These are phyloP conservation scores for Tetraselmis striata DNA, from an alignment of 139 green algal genomes.

Conservation along the genomic window DNA sequence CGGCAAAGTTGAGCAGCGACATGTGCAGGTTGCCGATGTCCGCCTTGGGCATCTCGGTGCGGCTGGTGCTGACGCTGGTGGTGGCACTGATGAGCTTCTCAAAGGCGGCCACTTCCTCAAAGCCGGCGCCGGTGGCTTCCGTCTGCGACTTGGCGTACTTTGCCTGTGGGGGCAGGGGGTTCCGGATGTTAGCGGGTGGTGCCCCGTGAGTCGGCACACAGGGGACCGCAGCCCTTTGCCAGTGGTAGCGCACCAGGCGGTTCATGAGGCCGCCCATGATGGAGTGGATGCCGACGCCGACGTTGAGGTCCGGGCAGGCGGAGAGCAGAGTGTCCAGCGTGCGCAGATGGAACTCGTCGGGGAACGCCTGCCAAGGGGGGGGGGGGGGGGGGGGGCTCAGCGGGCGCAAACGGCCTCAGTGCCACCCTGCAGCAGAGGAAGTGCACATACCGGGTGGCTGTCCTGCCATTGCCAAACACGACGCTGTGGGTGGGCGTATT, in stretches of 20 bases:
- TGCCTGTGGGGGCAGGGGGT: too few species aligned
- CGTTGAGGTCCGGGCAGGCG: constrained; percentile 78
- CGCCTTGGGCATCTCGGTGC: constrained; percentile 55
- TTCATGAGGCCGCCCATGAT: constrained; percentile 74
- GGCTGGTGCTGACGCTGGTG: constrained; percentile 37
- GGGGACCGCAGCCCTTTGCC: too few species aligned
- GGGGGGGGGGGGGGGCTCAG: too few species aligned
- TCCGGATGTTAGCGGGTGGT: too few species aligned
- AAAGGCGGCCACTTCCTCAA: constrained; percentile 66
- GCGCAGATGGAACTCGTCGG: constrained; percentile 91
- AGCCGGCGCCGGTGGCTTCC: constrained; percentile 22
- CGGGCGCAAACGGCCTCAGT: too few species aligned
- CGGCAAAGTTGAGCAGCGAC: constrained; percentile 75
- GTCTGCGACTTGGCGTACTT: background rate
- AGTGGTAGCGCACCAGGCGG: constrained; percentile 50
- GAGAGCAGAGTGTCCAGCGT: constrained; percentile 79
- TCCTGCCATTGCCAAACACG: too few species aligned
- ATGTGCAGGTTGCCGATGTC: constrained; percentile 77
- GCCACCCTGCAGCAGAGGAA: too few species aligned
- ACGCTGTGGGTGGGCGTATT: too few species aligned
- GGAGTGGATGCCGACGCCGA: constrained; percentile 52
- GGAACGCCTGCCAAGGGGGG: constrained; percentile 54
- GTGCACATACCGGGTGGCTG: too few species aligned
- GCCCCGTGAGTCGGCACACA: too few species aligned
- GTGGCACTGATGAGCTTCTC: constrained; percentile 55